phyloP scores from a whole-genome alignment of 495 filamentous ascomycete species.

The Hypoxylon trugodes region DNA sequence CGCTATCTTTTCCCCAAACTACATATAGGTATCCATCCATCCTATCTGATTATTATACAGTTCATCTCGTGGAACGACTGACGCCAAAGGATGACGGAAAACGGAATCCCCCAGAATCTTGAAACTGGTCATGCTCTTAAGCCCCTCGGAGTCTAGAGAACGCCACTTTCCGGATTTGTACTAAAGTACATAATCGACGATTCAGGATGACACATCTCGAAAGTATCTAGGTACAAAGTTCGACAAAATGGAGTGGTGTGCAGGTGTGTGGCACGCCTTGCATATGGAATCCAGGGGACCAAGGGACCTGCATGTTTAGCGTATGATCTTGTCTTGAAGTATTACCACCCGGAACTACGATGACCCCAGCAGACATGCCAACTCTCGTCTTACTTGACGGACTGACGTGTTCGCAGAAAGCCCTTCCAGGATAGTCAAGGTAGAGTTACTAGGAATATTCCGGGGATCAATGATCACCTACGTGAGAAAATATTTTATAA shows the following conservation, averaged over 20 bases:
- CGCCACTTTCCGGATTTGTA: constrained; percentile 24
- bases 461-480: neutral
- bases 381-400: constrained; percentile 6
- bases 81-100: constrained; percentile 1
- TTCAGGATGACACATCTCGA: constrained; percentile 6
- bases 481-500: neutral
- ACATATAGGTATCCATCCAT: neutral
- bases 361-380: constrained; percentile 19
- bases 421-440: neutral
- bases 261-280: constrained; percentile 30
- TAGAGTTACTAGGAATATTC: neutral
- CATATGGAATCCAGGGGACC: constrained; percentile 32
- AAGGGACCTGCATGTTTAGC: constrained; percentile 40
- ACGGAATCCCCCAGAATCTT: constrained; percentile 3
- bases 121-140: constrained; percentile 15
- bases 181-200: constrained; percentile 10
- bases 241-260: constrained; percentile 21
- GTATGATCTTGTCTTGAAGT: constrained; percentile 15
- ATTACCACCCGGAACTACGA: constrained; percentile 20
- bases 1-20: constrained; percentile 5
- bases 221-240: too few relatives aligned
- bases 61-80: neutral
- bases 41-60: neutral
- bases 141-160: constrained; percentile 18
- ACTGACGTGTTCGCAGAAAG: constrained; percentile 2